phyloP scores from a whole-genome alignment of 2,329 filamentous ascomycete species.

The Drechslerella stenobrocha region DNA sequence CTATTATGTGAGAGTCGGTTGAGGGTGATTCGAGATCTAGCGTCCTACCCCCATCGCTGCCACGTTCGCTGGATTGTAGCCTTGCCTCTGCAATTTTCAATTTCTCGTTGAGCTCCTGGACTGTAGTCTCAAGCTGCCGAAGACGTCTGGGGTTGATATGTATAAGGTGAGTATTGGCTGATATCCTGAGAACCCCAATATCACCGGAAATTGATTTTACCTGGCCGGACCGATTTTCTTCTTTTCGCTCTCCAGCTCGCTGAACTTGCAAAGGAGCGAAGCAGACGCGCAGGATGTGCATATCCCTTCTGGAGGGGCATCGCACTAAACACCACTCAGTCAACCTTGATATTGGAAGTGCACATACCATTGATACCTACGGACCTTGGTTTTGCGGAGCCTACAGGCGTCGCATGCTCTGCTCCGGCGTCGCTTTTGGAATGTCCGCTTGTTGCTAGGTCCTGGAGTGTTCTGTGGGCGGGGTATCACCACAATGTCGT shows the following conservation, averaged over 20 bases:
- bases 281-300: constrained; percentile 52
- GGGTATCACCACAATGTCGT: constrained; percentile 48
- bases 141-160: constrained; percentile 49
- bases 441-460: constrained; percentile 50
- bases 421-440: constrained; percentile 52
- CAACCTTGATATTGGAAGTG: not conserved
- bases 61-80: constrained; percentile 35
- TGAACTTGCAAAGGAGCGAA: constrained; percentile 52
- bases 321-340: constrained; percentile 48
- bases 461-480: constrained; percentile 33
- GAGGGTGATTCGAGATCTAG: constrained; percentile 19
- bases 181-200: not conserved
- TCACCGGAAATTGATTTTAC: constrained; percentile 33
- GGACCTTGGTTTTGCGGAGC: constrained; percentile 53
- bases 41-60: constrained; percentile 11
- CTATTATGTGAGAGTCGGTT: constrained; percentile 14
- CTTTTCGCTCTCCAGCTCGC: constrained; percentile 51
- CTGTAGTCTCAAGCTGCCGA: constrained; percentile 51
- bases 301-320: constrained; percentile 52
- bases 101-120: constrained; percentile 51
- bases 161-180: constrained; percentile 10
- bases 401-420: constrained; percentile 53
- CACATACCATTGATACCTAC: constrained; percentile 8
- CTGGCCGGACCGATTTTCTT: constrained; percentile 52
- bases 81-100: constrained; percentile 51